These are phyloP conservation scores for Psilocybe sp. DNA, from an alignment of 768 basidiomycete genomes.

Conservation along the genomic window DNA sequence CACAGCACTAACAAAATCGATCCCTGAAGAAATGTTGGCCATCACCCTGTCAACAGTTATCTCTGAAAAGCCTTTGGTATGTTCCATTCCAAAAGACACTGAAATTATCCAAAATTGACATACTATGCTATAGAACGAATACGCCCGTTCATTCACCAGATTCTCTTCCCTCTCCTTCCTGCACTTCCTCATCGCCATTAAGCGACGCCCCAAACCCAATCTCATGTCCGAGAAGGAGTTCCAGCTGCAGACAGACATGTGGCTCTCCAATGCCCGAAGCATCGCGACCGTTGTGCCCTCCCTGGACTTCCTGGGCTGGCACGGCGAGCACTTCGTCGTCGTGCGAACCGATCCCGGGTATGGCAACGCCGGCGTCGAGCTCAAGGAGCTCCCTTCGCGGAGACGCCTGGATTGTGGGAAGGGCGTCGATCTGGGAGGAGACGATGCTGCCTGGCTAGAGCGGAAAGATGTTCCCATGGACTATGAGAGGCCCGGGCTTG, in stretches of 20 bases:
- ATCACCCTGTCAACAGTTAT: constrained; percentile 50
- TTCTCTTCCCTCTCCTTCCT: constrained; percentile 58
- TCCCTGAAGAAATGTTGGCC: constrained; percentile 49
- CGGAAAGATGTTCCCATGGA: constrained; percentile 72
- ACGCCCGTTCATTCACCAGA: constrained; percentile 41
- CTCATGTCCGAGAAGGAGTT: constrained; percentile 60
- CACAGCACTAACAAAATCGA: constrained; percentile 32
- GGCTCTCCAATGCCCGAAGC: constrained; percentile 47
- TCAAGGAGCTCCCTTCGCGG: constrained; percentile 18
- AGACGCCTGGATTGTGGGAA: constrained; percentile 18
- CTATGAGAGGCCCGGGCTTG: constrained; percentile 56
- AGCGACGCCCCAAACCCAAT: constrained; percentile 53
- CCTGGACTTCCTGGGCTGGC: constrained; percentile 71
- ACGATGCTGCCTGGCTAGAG: constrained; percentile 21
- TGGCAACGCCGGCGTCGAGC: constrained; percentile 37
- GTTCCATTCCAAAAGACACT: constrained; percentile 12
- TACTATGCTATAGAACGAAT: constrained; percentile 41
- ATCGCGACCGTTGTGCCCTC: constrained; percentile 49
- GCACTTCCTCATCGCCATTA: constrained; percentile 48
- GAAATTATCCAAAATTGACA: background rate
- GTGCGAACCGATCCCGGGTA: constrained; percentile 32
- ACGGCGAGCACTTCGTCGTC: constrained; percentile 69
- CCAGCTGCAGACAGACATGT: constrained; percentile 52
- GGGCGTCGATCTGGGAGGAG: constrained; percentile 17
- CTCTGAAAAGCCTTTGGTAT: constrained; percentile 49